Conservation (phyloP, 169 alveolate genomes). For the Amoebophrya sp. region DNA sequence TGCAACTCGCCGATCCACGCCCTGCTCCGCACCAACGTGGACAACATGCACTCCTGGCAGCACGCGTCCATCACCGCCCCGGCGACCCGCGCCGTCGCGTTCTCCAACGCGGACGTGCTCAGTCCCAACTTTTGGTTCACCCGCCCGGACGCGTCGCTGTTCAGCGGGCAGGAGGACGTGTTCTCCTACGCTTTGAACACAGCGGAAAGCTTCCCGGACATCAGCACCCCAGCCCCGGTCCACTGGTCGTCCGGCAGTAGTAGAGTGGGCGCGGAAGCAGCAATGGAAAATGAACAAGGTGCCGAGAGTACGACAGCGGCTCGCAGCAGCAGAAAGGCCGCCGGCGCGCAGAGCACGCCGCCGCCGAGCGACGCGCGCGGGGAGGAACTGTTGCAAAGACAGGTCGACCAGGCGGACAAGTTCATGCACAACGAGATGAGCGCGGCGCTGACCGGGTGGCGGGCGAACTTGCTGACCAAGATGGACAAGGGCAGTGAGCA, state of each 20-base stretch:
- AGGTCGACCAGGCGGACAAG: background rate
- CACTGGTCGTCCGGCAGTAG: no score
- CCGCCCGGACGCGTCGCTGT: background rate
- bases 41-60: background rate
- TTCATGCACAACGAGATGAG: background rate
- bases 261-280: no score
- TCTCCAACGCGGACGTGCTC: background rate
- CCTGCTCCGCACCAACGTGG: background rate
- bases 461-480: background rate
- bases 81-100: background rate
- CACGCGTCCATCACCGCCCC: background rate
- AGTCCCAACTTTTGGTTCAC: background rate
- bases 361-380: background rate
- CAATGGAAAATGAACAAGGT: no score
- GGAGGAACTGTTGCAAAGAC: background rate
- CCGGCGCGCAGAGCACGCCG: background rate
- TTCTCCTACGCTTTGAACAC: background rate
- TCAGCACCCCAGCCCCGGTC: no score
- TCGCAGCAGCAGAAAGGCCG: background rate
- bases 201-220: background rate
- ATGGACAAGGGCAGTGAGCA: no score
- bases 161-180: background rate
- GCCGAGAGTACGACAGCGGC: no score
- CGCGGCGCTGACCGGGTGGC: background rate
- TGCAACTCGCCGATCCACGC: constrained; percentile 17